Percentiles rank a stretch among this genome's conserved stretches.
phyloP scores from a whole-genome alignment of 2,329 filamentous ascomycete species.

The Mycosphaerella sp. region DNA sequence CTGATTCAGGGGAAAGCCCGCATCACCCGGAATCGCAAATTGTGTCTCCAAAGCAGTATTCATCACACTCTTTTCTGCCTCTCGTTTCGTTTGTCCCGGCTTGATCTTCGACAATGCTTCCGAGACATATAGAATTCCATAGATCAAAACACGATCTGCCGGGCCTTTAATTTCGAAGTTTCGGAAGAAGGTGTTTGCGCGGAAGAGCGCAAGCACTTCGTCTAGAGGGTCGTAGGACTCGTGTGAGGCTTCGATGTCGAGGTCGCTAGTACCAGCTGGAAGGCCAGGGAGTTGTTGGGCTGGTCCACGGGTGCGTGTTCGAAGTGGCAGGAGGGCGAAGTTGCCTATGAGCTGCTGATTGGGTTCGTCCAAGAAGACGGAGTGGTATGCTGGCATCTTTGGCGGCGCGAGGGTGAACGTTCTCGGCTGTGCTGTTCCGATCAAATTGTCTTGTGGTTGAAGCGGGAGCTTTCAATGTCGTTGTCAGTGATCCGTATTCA shows the following conservation, averaged over 20 bases:
- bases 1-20: constrained; percentile 89
- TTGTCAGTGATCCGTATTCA: not conserved
- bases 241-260: constrained; percentile 66
- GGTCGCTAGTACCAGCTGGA: constrained; percentile 47
- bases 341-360: constrained; percentile 69
- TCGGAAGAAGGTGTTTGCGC: constrained; percentile 97
- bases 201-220: constrained; percentile 86
- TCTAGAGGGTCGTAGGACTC: constrained; percentile 96
- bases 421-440: no score
- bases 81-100: constrained; percentile 59
- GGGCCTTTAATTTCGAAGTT: constrained; percentile 99
- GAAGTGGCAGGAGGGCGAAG: constrained; percentile 88
- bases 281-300: constrained; percentile 72
- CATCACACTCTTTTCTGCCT: constrained; percentile 71
- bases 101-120: constrained; percentile 86
- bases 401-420: no score
- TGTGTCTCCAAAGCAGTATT: constrained; percentile 87
- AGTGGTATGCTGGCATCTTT: constrained; percentile 70
- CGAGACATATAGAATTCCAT: constrained; percentile 91
- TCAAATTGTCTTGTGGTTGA: not conserved
- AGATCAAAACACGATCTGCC: constrained; percentile 88
- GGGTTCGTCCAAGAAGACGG: constrained; percentile 82
- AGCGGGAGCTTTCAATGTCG: not conserved
- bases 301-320: constrained; percentile 91
- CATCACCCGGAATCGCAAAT: constrained; percentile 91